Evolutionary conservation across 495 filamentous ascomycete genomes (phyloP).

Genomic region (Evansstolkia leycettana): DNA sequence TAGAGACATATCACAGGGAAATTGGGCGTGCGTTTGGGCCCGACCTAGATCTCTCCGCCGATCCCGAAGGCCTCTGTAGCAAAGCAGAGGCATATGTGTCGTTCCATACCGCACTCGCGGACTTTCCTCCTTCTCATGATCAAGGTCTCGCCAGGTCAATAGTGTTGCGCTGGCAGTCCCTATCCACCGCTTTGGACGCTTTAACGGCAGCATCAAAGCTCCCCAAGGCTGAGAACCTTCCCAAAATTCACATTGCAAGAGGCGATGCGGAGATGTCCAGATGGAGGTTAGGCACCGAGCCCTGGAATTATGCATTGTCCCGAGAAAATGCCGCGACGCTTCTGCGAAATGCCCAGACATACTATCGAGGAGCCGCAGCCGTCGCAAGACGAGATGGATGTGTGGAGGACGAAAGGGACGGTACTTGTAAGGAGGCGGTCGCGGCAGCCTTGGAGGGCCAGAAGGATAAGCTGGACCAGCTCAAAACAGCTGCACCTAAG

Average conservation of each 20-base stretch:
- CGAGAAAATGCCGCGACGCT: constrained; percentile 36
- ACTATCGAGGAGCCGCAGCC: constrained; percentile 47
- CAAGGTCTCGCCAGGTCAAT: constrained; percentile 15
- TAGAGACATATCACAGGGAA: constrained; percentile 37
- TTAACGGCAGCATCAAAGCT: constrained; percentile 43
- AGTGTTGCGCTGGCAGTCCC: constrained; percentile 34
- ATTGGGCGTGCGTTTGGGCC: constrained; percentile 30
- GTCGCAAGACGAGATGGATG: constrained; percentile 30
- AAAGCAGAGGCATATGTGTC: constrained; percentile 47
- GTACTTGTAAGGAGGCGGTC: constrained; percentile 30
- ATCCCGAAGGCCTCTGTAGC: constrained; percentile 39
- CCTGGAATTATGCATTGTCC: constrained; percentile 32
- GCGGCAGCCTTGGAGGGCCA: constrained; percentile 31
- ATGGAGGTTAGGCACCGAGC: constrained; percentile 37
- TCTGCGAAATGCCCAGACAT: constrained; percentile 50
- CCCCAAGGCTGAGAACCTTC: constrained; percentile 36
- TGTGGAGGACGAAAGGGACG: constrained; percentile 34
- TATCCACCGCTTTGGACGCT: constrained; percentile 32
- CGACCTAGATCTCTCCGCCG: constrained; percentile 25
- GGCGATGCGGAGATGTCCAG: constrained; percentile 52
- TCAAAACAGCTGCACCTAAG: constrained; percentile 18
- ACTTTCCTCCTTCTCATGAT: constrained; percentile 18
- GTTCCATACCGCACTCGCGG: constrained; percentile 33
- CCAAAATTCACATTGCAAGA: constrained; percentile 46
- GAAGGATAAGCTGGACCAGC: constrained; percentile 24